Base-by-base conservation (phyloP, 23 red algal genomes). In the Gracilaria vermiculophylla region DNA sequence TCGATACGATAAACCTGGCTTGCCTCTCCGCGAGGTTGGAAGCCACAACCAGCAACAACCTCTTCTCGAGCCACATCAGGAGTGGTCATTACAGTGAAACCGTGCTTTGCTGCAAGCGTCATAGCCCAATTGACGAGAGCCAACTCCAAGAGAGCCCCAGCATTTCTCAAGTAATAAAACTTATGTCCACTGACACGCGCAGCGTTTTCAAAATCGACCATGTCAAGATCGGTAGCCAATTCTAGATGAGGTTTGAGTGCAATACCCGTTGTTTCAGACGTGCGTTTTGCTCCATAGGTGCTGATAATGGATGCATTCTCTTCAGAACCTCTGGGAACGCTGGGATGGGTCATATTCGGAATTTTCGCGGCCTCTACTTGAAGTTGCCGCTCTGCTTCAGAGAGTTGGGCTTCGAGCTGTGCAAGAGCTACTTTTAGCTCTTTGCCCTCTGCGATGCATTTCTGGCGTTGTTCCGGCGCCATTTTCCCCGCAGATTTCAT, bases 141-240 rank as follows among this genome's bases (percentile, higher is more conserved):
- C 45, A 99, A 79, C 86, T 99, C 97, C 55, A 99, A 80, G 25
- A 99, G 71, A 20, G 97, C 97, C 2, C 90, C 97, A 61, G 81
- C 97, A 60, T 99, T 99, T 35, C 83, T 65, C 34, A 99, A 54
- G 55, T 95, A 99, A 58, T 99, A 99, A 69, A 99, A 99, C 51
- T 94, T 94, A 49, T 91, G 62, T 47, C 97, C 97, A 42, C 78
- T 62, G 21, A 99, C 97, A 33, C 88, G 80, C 43, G 97, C 92
- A 8, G 93, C 97, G 29, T 72, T 86, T 76, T 99, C 97, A 89
- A 99, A 99, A 53, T 99, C 92, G 19, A 91, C 80, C 83, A 95
- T 55, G 54, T 95, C 92, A 54, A 91, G 81, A 44, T 29, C 61
- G 14, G 56, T 52, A 12, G 61, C 89, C 6, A 95, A 11, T 11